phyloP scores from a whole-genome alignment of 306 rosid genomes.

The Ziziphus jujuba region DNA sequence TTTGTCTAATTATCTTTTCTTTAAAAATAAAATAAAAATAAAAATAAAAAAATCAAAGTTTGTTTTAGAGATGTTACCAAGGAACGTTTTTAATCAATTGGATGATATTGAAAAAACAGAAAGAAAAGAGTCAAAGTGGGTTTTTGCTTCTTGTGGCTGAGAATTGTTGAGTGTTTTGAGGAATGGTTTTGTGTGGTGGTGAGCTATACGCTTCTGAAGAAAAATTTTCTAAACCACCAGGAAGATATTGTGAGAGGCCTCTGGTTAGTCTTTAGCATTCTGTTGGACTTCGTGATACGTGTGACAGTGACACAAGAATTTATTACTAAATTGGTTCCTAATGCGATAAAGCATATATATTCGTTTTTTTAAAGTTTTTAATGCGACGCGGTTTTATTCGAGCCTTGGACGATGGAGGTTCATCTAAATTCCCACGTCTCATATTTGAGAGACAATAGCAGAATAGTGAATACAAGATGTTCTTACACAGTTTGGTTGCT shows the following conservation, averaged over 20 bases:
- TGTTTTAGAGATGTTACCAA: background rate
- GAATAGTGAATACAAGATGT: background rate
- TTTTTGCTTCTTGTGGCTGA: conserved; percentile 51
- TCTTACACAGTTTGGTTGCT: background rate
- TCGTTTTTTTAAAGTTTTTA: too few relatives aligned
- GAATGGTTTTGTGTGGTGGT: conserved; percentile 34
- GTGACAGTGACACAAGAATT: conserved; percentile 12
- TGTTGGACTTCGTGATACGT: conserved; percentile 9
- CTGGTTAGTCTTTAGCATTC: background rate
- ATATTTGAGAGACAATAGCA: background rate
- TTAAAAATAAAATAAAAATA: too few relatives aligned
- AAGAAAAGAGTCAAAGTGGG: conserved; percentile 12
- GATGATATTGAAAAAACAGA: background rate
- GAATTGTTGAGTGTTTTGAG: conserved; percentile 32
- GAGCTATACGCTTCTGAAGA: background rate
- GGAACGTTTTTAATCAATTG: background rate
- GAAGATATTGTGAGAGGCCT: background rate
- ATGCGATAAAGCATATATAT: too few relatives aligned
- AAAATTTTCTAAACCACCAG: background rate
- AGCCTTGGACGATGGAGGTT: conserved; percentile 8
- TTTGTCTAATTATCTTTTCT: conserved; percentile 33
- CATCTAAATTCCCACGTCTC: background rate
- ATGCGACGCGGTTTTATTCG: background rate
- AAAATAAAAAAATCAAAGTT: background rate
- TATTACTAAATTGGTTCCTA: too few relatives aligned